Evolutionary conservation across 1,284 basidiomycete species (phyloP).

Genomic region (Moniliella sp.): DNA sequence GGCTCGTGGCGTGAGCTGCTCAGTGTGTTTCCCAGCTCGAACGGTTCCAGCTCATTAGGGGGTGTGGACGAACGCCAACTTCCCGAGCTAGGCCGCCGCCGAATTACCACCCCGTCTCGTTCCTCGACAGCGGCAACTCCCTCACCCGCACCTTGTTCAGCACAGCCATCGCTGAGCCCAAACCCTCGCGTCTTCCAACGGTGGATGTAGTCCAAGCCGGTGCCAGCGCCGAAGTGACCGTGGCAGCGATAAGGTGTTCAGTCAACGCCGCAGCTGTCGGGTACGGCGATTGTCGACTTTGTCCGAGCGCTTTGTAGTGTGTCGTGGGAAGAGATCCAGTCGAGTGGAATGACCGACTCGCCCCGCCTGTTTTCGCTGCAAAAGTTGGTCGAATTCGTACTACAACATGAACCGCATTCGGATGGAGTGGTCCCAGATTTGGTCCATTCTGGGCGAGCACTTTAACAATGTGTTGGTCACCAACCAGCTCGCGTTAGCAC

Average conservation of each 20-base stretch:
- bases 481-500: conserved; percentile 83
- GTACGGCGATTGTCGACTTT: conserved; percentile 91
- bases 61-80: conserved; percentile 43
- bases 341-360: conserved; percentile 63
- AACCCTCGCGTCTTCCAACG: conserved; percentile 45
- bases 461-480: conserved; percentile 99
- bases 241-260: conserved; percentile 99
- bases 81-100: conserved; percentile 55
- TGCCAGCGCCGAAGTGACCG: conserved; percentile 87
- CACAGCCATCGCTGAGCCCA: too few species aligned
- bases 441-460: conserved; percentile 93
- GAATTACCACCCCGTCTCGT: too few species aligned
- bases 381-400: conserved; percentile 95
- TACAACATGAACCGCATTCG: conserved; percentile 99
- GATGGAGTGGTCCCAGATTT: conserved; percentile 91
- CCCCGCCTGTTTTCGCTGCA: conserved; percentile 91
- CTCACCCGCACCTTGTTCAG: too few species aligned
- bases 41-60: too few species aligned
- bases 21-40: too few species aligned
- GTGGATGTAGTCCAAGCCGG: conserved; percentile 93
- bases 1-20: conserved; percentile 33
- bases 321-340: conserved; percentile 98
- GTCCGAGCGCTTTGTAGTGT: conserved; percentile 86
- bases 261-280: conserved; percentile 79
- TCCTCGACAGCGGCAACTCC: too few species aligned